phyloP scores from a whole-genome alignment of 495 filamentous ascomycete species.

The Jackrogersella minutella region DNA sequence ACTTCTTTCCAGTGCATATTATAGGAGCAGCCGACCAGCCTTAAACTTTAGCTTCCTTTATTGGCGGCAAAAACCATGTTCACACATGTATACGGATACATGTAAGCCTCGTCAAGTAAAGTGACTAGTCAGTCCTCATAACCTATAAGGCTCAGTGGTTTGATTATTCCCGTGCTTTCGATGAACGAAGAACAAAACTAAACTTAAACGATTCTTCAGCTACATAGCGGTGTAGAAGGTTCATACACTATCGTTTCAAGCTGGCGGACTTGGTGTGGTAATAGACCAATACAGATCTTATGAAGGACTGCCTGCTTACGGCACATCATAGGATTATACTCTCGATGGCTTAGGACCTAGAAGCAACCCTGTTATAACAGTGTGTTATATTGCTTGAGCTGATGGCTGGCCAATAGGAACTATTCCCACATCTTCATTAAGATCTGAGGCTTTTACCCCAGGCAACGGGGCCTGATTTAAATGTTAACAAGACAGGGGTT shows the following conservation, averaged over 20 bases:
- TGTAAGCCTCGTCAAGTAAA: constrained; percentile 9
- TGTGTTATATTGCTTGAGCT: not conserved
- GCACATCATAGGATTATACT: not conserved
- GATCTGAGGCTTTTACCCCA: constrained; percentile 1
- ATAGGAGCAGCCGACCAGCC: constrained; percentile 10
- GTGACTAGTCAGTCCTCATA: constrained; percentile 1
- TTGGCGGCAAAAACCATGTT: constrained; percentile 13
- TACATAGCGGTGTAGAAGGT: not conserved
- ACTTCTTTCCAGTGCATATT: constrained; percentile 7
- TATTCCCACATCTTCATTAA: not conserved
- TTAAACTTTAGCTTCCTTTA: constrained; percentile 4
- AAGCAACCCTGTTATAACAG: not conserved
- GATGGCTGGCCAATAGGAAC: not conserved
- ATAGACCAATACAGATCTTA: not conserved
- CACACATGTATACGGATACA: not conserved
- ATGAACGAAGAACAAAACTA: not conserved
- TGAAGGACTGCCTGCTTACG: not conserved
- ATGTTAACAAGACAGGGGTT: not conserved
- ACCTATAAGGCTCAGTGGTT: not conserved
- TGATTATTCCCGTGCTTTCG: not conserved
- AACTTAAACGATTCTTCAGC: not conserved
- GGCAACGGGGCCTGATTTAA: not conserved
- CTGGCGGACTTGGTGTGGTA: not conserved
- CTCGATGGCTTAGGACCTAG: not conserved
- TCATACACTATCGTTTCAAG: not conserved